Evolutionary conservation across 2,329 filamentous ascomycete species (phyloP).

Genomic region (Penicillium rolfsii): DNA sequence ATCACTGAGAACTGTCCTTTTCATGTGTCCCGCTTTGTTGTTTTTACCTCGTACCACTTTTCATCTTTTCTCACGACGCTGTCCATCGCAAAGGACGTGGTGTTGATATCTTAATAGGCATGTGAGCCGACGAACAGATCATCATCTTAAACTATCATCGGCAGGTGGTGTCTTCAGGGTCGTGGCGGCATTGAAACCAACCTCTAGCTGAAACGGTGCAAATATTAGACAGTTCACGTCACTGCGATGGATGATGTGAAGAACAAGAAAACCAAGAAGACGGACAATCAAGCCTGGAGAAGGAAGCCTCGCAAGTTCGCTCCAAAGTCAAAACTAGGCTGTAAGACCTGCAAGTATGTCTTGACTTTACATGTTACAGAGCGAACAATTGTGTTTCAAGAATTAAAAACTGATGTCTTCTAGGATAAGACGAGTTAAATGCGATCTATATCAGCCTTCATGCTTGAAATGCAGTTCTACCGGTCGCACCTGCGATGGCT

Average conservation of each 20-base stretch:
- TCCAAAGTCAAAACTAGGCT: constrained; percentile 46
- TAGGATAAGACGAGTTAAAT: constrained; percentile 46
- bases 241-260: not conserved
- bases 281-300: constrained; percentile 42
- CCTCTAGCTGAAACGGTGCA: not conserved
- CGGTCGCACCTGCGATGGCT: constrained; percentile 46
- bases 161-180: not conserved
- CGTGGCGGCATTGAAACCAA: not conserved
- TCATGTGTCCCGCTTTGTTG: not conserved
- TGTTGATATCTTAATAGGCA: not conserved
- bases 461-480: constrained; percentile 45
- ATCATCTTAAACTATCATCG: not conserved
- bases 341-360: constrained; percentile 49
- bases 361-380: constrained; percentile 8
- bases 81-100: not conserved
- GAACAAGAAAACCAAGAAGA: not conserved
- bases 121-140: not conserved
- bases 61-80: not conserved
- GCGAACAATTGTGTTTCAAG: not conserved
- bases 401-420: not conserved
- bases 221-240: not conserved
- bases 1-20: not conserved
- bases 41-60: not conserved
- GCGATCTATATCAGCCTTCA: constrained; percentile 40
- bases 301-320: constrained; percentile 43